Conservation (phyloP, 176 grass and related monocot genomes). For the Cenchrus purpureus region DNA sequence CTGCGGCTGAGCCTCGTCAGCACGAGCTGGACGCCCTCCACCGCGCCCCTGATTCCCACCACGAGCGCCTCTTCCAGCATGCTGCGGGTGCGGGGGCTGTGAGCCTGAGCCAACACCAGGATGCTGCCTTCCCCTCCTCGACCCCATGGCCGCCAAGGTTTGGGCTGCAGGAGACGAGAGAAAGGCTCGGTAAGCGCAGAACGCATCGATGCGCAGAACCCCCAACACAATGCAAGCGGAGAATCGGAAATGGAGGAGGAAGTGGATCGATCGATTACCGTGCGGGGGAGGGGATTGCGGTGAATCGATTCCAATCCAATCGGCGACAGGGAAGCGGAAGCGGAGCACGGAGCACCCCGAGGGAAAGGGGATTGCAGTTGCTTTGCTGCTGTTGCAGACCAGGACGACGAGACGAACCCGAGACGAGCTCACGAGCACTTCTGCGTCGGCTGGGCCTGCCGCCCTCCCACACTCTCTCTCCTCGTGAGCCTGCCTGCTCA, state of each 20-base stretch:
- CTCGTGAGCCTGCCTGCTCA: too few relatives aligned
- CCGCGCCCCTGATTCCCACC: conserved; percentile 33
- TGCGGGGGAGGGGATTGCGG: neutral
- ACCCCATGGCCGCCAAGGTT: conserved; percentile 45
- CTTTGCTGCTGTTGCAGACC: neutral
- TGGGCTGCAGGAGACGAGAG: conserved; percentile 29
- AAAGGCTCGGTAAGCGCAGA: neutral
- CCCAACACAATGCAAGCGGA: neutral
- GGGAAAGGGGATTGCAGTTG: neutral
- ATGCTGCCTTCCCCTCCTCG: conserved; percentile 45
- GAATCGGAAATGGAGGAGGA: neutral
- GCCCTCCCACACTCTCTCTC: too few relatives aligned
- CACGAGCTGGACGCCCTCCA: conserved; percentile 12
- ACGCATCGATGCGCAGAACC: neutral
- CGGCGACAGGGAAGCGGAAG: too few relatives aligned
- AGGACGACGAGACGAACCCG: too few relatives aligned
- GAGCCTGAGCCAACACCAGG: conserved; percentile 21
- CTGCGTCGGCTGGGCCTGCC: too few relatives aligned
- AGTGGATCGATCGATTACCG: neutral
- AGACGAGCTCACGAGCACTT: neutral
- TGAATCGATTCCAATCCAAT: neutral
- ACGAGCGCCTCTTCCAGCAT: conserved; percentile 41
- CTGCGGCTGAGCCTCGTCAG: neutral
- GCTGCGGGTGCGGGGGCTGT: conserved; percentile 28
- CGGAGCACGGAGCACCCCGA: too few relatives aligned